A percentile compares a stretch with the other conserved stretches of the same genome.
These are phyloP conservation scores for Gracilaria vermiculophylla DNA, from an alignment of 23 red algal species.

Conservation along the genomic window DNA sequence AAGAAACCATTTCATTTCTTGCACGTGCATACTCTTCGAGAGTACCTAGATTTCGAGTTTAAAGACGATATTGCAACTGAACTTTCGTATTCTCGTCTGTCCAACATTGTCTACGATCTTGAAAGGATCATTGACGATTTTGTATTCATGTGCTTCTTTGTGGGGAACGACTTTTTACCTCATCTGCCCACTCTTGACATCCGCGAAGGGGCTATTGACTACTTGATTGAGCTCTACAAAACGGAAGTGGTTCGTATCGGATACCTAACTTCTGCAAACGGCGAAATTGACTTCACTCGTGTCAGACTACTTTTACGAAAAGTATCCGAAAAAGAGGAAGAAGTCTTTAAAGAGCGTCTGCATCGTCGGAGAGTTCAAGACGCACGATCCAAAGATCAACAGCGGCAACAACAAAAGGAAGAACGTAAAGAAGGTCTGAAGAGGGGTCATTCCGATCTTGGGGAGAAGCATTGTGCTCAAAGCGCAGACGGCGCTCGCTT, in stretches of 20 bases:
- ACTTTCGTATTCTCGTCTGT: not conserved
- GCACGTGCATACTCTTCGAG: constrained; percentile 81
- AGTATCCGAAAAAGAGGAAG: constrained; percentile 67
- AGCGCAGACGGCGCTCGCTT: not conserved
- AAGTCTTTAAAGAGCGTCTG: constrained; percentile 73
- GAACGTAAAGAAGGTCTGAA: not conserved
- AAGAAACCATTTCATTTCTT: constrained; percentile 89
- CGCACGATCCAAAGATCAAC: not conserved
- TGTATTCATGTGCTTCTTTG: constrained; percentile 98
- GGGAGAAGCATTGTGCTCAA: not conserved
- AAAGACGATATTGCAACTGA: constrained; percentile 39
- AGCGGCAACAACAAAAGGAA: not conserved
- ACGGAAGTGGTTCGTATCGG: constrained; percentile 57
- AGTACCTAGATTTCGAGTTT: constrained; percentile 92
- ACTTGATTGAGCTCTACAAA: constrained; percentile 96
- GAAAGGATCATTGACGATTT: constrained; percentile 96
- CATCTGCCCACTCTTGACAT: constrained; percentile 96
- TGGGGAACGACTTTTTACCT: constrained; percentile 98
- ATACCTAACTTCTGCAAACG: constrained; percentile 71
- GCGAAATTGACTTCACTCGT: constrained; percentile 69
- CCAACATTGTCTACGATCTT: constrained; percentile 68
- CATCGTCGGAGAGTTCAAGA: constrained; percentile 2
- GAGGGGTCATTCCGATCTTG: not conserved
- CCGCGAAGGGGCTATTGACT: constrained; percentile 95
- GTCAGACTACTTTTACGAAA: constrained; percentile 66